These are phyloP conservation scores for Colletotrichum spinosum DNA, from an alignment of 2,329 filamentous ascomycete species.

Conservation along the genomic window DNA sequence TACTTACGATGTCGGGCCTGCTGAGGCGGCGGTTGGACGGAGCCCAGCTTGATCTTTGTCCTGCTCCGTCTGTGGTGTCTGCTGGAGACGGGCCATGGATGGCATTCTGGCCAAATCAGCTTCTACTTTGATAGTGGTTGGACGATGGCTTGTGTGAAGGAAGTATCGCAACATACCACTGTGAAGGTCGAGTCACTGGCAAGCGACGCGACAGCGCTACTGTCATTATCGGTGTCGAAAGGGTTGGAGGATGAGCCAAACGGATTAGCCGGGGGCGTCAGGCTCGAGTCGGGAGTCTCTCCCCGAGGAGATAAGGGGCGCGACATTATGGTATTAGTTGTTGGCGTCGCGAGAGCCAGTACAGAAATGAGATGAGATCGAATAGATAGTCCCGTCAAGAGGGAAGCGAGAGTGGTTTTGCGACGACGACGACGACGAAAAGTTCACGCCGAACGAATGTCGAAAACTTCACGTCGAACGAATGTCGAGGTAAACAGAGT, in stretches of 20 bases:
- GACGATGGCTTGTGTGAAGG: background rate
- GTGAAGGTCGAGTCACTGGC: constrained; percentile 39
- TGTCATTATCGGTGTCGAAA: constrained; percentile 38
- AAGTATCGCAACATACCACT: constrained; percentile 26
- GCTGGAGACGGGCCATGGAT: constrained; percentile 6
- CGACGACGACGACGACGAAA: background rate
- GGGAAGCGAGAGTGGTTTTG: background rate
- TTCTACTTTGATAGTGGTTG: background rate
- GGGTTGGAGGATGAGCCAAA: constrained; percentile 31
- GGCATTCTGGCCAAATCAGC: constrained; percentile 30
- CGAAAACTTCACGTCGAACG: background rate
- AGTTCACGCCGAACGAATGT: background rate
- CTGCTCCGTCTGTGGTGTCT: constrained; percentile 14
- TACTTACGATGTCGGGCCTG: constrained; percentile 32
- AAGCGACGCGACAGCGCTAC: constrained; percentile 34
- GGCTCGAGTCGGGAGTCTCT: constrained; percentile 21
- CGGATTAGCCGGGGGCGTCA: constrained; percentile 33
- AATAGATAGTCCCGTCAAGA: background rate
- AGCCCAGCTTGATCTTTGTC: constrained; percentile 27
- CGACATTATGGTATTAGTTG: constrained; percentile 31
- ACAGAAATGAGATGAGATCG: background rate
- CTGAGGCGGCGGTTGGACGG: constrained; percentile 34
- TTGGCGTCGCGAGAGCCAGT: background rate
- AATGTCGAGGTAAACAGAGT: background rate
- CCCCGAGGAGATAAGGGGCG: constrained; percentile 23